Percentiles rank a stretch among this genome's conserved stretches.
These are phyloP conservation scores for Serendipita sp. DNA, from an alignment of 1,284 basidiomycete species.

Conservation along the genomic window DNA sequence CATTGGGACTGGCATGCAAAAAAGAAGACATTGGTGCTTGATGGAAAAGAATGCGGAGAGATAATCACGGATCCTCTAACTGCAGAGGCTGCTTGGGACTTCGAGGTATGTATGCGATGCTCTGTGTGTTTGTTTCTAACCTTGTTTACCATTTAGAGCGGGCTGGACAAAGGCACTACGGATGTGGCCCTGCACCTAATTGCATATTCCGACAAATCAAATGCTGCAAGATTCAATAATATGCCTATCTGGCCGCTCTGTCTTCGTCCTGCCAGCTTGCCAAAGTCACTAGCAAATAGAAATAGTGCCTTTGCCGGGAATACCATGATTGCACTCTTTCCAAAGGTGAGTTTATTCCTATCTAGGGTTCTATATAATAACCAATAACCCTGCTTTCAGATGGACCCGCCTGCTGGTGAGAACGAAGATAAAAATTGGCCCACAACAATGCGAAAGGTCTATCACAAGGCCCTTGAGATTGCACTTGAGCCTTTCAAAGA, in stretches of 20 bases:
- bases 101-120: neutral
- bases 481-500: neutral
- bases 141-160: neutral
- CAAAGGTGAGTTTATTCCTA: neutral
- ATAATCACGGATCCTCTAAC: neutral
- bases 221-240: neutral
- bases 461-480: neutral
- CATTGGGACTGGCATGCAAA: neutral
- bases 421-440: neutral
- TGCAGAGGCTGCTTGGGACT: neutral
- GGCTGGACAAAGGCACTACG: neutral
- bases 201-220: neutral
- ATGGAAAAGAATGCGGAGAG: neutral
- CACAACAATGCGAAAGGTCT: neutral
- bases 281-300: neutral
- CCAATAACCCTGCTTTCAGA: neutral
- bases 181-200: neutral
- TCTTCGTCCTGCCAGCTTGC: neutral
- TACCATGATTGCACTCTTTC: neutral
- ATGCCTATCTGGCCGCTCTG: neutral
- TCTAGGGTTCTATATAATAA: neutral
- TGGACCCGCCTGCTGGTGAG: neutral
- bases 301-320: neutral
- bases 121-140: neutral
- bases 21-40: neutral